These are phyloP conservation scores for Aspergillus biplanus DNA, from an alignment of 495 filamentous ascomycete species.

Conservation along the genomic window DNA sequence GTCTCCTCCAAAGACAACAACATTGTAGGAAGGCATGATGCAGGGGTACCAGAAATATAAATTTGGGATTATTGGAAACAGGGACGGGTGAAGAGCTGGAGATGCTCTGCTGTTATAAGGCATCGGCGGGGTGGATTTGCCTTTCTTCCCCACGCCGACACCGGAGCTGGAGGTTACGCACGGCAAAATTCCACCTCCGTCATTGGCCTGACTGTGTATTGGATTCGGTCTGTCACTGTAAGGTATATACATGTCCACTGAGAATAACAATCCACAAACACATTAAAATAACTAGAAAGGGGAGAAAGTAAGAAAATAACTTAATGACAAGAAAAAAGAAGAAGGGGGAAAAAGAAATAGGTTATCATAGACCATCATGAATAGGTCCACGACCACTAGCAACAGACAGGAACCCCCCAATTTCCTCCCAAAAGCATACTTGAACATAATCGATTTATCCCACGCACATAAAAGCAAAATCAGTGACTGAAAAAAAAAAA, in stretches of 20 bases:
- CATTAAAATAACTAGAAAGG: conserved; percentile 31
- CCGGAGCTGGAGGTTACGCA: conserved; percentile 25
- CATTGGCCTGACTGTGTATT: conserved; percentile 7
- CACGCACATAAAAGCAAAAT: conserved; percentile 5
- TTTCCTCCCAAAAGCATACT: conserved; percentile 20
- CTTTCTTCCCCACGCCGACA: conserved; percentile 33
- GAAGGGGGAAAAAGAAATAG: conserved; percentile 21
- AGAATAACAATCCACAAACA: conserved; percentile 27
- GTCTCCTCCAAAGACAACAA: conserved; percentile 82
- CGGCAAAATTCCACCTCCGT: conserved; percentile 14
- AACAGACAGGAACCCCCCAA: conserved; percentile 19
- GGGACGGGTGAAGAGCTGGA: conserved; percentile 25
- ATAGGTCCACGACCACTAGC: conserved; percentile 16
- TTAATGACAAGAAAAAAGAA: conserved; percentile 21
- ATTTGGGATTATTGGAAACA: conserved; percentile 13
- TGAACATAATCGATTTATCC: conserved; percentile 15
- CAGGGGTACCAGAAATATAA: conserved; percentile 8
- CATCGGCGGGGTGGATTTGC: conserved; percentile 21
- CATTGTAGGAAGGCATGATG: conserved; percentile 55
- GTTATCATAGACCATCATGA: conserved; percentile 13
- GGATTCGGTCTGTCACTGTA: conserved; percentile 2
- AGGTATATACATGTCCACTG: conserved; percentile 8
- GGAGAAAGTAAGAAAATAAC: conserved; percentile 19
- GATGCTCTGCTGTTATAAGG: conserved; percentile 26
- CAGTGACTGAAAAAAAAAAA: conserved; percentile 21